Conservation (phyloP, 1,284 basidiomycete genomes). For the Moniliella sp. region DNA sequence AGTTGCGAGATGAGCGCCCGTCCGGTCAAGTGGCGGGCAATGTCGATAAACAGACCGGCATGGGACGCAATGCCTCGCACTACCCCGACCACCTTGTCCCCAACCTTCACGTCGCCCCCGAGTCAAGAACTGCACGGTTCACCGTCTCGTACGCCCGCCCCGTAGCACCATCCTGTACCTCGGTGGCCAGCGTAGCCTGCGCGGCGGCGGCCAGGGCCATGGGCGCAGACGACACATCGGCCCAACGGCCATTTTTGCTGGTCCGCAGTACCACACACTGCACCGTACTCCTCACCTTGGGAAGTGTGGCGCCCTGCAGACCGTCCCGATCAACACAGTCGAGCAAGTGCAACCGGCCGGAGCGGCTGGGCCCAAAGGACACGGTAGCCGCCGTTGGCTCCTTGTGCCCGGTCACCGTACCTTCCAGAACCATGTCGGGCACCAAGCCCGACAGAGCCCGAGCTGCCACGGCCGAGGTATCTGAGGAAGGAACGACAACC, state of each 20-base stretch:
- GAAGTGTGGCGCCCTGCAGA: slow-evolving; percentile 45
- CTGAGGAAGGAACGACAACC: slow-evolving; percentile 8
- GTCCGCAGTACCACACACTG: too few relatives aligned
- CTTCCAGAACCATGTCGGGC: slow-evolving; percentile 6
- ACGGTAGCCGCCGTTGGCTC: slow-evolving; percentile 13
- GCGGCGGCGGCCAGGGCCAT: too few relatives aligned
- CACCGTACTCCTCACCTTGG: slow-evolving; percentile 47
- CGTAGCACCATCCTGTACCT: too few relatives aligned
- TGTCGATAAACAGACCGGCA: slow-evolving; percentile 75
- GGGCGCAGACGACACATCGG: too few relatives aligned
- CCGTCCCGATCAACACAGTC: slow-evolving; percentile 66
- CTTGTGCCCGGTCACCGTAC: slow-evolving; percentile 7
- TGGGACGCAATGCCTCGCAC: slow-evolving; percentile 69
- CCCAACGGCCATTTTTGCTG: too few relatives aligned
- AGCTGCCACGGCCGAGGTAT: too few relatives aligned
- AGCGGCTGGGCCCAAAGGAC: slow-evolving; percentile 7
- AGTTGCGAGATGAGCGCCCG: slow-evolving; percentile 82
- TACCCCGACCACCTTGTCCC: slow-evolving; percentile 53
- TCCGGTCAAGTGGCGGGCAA: slow-evolving; percentile 62
- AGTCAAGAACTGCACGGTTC: slow-evolving; percentile 1
- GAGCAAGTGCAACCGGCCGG: slow-evolving; percentile 36
- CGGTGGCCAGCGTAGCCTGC: too few relatives aligned
- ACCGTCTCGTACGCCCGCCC: too few relatives aligned
- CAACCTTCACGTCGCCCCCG: slow-evolving; percentile 51
- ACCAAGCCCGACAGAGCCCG: too few relatives aligned